Base-by-base conservation (phyloP, 2,329 filamentous ascomycete species). In the Colletotrichum falcatum region DNA sequence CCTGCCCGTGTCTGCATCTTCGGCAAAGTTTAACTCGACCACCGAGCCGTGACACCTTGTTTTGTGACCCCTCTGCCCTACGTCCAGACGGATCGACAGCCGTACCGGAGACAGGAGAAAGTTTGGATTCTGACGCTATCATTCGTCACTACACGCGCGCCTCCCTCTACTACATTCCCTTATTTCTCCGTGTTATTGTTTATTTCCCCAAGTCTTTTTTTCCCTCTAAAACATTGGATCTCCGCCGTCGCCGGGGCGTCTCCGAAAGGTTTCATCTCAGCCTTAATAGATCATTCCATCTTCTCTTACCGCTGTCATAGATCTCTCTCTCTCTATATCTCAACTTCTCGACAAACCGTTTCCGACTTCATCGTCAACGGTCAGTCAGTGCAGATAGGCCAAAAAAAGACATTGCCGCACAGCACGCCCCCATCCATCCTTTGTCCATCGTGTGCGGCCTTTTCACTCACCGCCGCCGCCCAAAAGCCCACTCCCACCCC, bases 1-100 rank as follows among this genome's bases (percentile, higher is more conserved):
- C 14, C 23, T 16, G 59, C 28, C 39, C 12, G 49, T 56, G 51
- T 33, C 49, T 33, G 30, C 56, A 30, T 61, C 56, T 35, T 62
- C 3, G 8, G 51, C 67, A 44, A 70, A 61, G 51, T 42, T 58
- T 67, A 67, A 54, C 67, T 62, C 58, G 64, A 67, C 67, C 67
- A 58, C 67, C 58, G 64, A 62, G 62, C 67, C 51, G 58, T 58
- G 55, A 61, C 55, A 53, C 59, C 39, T 39, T 61, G 28, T 61
- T 48, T 33, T 23, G 2, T n/a, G n/a, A 46, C 16, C 16, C 16
- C 9, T 46, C 20, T 9, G 14, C 18, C 42, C 42, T n/a, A 18
- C 16, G 6, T 33, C 14, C 39, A 16, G 5, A 23, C 42, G 35
- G 33, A 33, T 46, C 11, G 44, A n/a, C 18, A 18, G 18, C 7